phyloP scores from a whole-genome alignment of 345 rosid genomes.

The Barbarea vulgaris region DNA sequence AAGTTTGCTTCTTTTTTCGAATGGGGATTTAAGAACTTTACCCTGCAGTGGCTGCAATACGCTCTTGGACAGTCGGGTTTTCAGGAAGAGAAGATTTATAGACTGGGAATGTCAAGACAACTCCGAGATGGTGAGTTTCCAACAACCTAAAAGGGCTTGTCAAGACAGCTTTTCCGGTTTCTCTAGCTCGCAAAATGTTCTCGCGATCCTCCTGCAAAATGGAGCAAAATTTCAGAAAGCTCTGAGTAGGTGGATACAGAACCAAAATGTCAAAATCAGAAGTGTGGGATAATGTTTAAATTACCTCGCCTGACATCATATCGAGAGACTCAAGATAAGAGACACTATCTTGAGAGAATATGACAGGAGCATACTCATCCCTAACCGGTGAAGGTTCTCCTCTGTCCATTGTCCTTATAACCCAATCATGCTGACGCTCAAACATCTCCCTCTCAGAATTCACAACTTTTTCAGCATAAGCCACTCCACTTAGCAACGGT shows the following conservation, averaged over 20 bases:
- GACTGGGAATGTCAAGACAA: conserved; percentile 97
- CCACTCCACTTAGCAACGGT: conserved; percentile 93
- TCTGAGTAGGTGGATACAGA: not conserved
- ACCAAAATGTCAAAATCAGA: not conserved
- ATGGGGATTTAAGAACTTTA: conserved; percentile 30
- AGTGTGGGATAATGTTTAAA: not conserved
- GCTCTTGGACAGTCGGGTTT: conserved; percentile 63
- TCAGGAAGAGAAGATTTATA: conserved; percentile 80
- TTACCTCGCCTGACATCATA: conserved; percentile 99
- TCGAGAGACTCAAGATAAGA: conserved; percentile 92
- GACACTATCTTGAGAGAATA: conserved; percentile 88
- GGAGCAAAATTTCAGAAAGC: conserved; percentile 6
- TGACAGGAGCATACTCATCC: conserved; percentile 97
- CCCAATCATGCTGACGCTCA: conserved; percentile 85
- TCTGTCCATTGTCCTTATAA: conserved; percentile 85
- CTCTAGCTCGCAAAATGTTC: conserved; percentile 85
- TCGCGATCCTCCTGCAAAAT: conserved; percentile 83
- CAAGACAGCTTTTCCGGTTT: conserved; percentile 93
- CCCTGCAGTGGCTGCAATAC: conserved; percentile 93
- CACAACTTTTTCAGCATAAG: conserved; percentile 80
- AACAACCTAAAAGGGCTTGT: conserved; percentile 90
- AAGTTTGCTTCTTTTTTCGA: not conserved
- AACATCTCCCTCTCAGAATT: conserved; percentile 72
- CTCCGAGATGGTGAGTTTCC: conserved; percentile 95
- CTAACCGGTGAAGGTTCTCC: conserved; percentile 76